These are phyloP conservation scores for Aureobasidium sp. DNA, from an alignment of 2,329 filamentous ascomycete species.

Conservation along the genomic window DNA sequence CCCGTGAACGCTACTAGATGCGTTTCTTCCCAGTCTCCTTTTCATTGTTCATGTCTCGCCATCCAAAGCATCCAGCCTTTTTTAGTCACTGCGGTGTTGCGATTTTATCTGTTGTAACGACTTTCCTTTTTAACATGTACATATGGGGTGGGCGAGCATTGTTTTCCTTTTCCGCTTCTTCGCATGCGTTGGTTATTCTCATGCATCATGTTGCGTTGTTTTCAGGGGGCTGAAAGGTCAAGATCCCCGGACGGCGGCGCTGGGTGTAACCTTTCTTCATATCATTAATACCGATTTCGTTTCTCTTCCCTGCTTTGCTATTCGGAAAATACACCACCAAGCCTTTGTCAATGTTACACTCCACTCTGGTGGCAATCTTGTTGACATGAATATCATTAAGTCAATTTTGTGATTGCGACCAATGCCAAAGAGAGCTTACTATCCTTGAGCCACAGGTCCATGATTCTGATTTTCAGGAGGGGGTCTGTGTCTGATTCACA, in stretches of 20 bases:
- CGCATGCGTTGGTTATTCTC: background rate
- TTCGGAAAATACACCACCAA: too few relatives aligned
- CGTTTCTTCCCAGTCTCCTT: background rate
- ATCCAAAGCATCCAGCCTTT: background rate
- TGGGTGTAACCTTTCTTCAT: background rate
- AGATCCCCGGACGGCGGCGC: background rate
- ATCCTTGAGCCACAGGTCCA: too few relatives aligned
- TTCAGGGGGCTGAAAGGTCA: background rate
- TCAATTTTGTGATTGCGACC: too few relatives aligned
- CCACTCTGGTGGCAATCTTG: too few relatives aligned
- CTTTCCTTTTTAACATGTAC: background rate
- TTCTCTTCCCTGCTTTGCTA: background rate
- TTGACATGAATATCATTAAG: too few relatives aligned
- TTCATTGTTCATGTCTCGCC: background rate
- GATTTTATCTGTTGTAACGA: background rate
- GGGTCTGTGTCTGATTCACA: too few relatives aligned
- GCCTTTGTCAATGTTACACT: too few relatives aligned
- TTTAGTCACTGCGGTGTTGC: background rate
- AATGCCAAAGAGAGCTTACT: too few relatives aligned
- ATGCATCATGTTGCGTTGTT: background rate
- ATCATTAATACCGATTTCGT: background rate
- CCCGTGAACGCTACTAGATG: conserved; percentile 16
- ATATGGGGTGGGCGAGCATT: background rate
- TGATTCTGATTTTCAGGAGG: too few relatives aligned
- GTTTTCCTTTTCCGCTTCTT: background rate